Conservation (phyloP, 75 land plant species). For the Adiantum capillusveneris region DNA sequence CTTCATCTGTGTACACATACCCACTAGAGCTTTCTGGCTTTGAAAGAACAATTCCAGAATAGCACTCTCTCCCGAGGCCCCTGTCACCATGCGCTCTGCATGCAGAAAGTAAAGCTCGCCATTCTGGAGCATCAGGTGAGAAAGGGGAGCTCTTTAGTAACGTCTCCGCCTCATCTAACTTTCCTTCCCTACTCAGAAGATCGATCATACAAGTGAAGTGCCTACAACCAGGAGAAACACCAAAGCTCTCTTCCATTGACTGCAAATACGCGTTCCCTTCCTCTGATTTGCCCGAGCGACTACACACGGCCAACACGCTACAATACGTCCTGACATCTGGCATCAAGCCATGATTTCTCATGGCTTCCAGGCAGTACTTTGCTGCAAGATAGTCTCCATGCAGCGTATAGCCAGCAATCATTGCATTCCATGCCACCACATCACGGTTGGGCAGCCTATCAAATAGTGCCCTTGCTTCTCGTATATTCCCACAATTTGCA, state of each 20-base stretch:
- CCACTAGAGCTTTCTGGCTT: neutral
- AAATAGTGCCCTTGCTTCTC: constrained; percentile 18
- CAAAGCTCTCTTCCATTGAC: constrained; percentile 16
- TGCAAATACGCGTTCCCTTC: constrained; percentile 21
- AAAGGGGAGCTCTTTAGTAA: constrained; percentile 12
- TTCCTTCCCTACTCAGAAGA: constrained; percentile 29
- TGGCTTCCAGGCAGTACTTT: constrained; percentile 8
- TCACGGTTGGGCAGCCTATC: constrained; percentile 10
- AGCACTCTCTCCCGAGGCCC: constrained; percentile 12
- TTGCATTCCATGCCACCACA: constrained; percentile 22
- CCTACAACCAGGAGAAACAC: constrained; percentile 14
- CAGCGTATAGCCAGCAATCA: constrained; percentile 28
- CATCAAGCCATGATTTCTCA: constrained; percentile 28
- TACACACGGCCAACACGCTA: constrained; percentile 25
- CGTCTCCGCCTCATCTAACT: constrained; percentile 20
- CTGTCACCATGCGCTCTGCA: constrained; percentile 19
- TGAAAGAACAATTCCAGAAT: neutral
- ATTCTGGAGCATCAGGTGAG: constrained; percentile 9
- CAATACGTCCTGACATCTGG: constrained; percentile 29
- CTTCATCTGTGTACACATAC: too few relatives aligned
- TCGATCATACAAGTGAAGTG: constrained; percentile 35
- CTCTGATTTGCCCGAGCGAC: constrained; percentile 26
- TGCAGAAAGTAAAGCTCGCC: constrained; percentile 24
- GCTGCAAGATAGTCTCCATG: constrained; percentile 27
- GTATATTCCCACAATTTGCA: constrained; percentile 27